Percentiles rank a stretch among this genome's conserved stretches.
Evolutionary conservation across 176 grass and related monocot species (phyloP).

Genomic region (Cenchrus fungigraminus): DNA sequence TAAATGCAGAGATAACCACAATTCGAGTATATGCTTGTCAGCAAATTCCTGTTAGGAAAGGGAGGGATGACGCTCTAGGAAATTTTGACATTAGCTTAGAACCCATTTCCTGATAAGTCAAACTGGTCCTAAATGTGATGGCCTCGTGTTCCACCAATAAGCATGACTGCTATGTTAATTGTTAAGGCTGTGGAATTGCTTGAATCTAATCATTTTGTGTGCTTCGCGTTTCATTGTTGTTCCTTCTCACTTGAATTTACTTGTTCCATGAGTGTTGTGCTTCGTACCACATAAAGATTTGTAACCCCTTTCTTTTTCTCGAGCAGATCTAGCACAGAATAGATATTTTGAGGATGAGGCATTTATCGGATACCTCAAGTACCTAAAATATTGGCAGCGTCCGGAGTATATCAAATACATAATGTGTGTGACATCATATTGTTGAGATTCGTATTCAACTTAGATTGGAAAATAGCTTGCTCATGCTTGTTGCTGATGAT

Average conservation of each 20-base stretch:
- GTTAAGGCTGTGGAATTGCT: background rate
- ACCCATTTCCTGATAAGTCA: background rate
- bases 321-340: slow-evolving; percentile 92
- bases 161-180: background rate
- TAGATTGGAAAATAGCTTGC: background rate
- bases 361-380: slow-evolving; percentile 92
- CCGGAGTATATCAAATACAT: slow-evolving; percentile 96
- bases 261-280: background rate
- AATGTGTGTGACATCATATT: slow-evolving; percentile 62
- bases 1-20: background rate
- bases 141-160: background rate
- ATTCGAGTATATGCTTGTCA: slow-evolving; percentile 12
- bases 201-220: background rate
- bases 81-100: background rate
- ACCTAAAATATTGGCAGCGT: slow-evolving; percentile 90
- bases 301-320: slow-evolving; percentile 22
- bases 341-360: slow-evolving; percentile 95
- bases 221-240: background rate
- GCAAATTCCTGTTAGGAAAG: background rate
- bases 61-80: background rate
- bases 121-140: background rate
- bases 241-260: background rate
- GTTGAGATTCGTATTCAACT: background rate
- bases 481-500: slow-evolving; percentile 20
- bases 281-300: slow-evolving; percentile 3